Evolutionary conservation across 768 basidiomycete species (phyloP), one percentile per base, ranked within the genome.

Genomic region (Exidia glandulosa): DNA sequence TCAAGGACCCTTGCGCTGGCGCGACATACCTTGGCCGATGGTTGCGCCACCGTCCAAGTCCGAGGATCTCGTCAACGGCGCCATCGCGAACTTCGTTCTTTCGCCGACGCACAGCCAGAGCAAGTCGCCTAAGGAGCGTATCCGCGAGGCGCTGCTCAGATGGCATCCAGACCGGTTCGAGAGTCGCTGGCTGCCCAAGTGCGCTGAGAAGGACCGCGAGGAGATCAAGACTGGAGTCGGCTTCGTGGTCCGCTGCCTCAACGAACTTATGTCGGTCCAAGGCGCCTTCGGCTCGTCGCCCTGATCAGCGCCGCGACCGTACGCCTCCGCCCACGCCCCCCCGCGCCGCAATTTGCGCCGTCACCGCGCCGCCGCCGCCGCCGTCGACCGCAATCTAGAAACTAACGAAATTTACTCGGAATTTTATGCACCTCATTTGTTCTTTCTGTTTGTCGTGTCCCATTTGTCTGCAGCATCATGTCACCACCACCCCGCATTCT

Each of bases 111-210:
- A 59, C 33, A 54, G 69, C 0, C 65, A 61, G 5, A 57, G 66
- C 27, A 66, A 66, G 57, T 33, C 48, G 12, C 58, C 48, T 56
- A 87, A 86, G 72, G 88, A 90, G 65, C 82, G 87, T 14, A 77
- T 89, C 63, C 87, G 83, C 74, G 88, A 90, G 62, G 81, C 84
- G 58, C 78, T 91, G 65, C 79, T 81, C 70, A 74, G 78, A 63
- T 91, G 88, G 88, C 88, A 91, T 71, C 88, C 89, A 3, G 89
- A 91, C 71, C 82, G 86, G 33, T 90, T 91, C 66, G 85, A 90
- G 64, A 82, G 82, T 34, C 83, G 85, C 69, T 72, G 81, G 58
- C 69, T 90, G 67, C 73, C 78, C 12, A 83, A 83, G 70, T 86
- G 90, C 56, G 71, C 74, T 56, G 83, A 84, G 62, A 75, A 69